A percentile compares a stretch with the other conserved stretches of the same genome.
These are phyloP conservation scores for Neopestalotiopsis rosae DNA, from an alignment of 2,329 filamentous ascomycete species.

Conservation along the genomic window DNA sequence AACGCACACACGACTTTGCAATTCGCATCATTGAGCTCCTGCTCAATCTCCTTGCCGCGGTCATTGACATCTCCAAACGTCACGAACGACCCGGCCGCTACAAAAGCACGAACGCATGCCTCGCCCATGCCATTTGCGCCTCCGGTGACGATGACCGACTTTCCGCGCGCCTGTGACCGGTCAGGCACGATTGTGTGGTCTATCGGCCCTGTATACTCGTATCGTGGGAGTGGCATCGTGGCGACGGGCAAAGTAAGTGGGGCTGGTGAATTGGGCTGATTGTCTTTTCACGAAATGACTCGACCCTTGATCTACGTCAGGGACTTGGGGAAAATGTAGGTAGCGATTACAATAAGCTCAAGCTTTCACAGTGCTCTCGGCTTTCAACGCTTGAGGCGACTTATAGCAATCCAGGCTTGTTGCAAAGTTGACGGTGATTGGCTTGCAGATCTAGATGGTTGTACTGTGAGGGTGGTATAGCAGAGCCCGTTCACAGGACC, in stretches of 20 bases:
- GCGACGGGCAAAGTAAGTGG: neutral
- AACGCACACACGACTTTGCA: conserved; percentile 33
- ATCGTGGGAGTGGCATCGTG: conserved; percentile 27
- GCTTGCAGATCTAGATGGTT: neutral
- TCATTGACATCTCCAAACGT: conserved; percentile 46
- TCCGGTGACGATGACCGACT: conserved; percentile 54
- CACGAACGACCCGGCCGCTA: conserved; percentile 43
- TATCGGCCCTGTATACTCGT: conserved; percentile 39
- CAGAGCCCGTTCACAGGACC: neutral
- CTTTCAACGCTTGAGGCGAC: neutral
- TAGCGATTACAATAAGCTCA: no score
- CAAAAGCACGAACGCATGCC: conserved; percentile 40
- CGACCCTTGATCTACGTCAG: neutral
- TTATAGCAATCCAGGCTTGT: neutral
- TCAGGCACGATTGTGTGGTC: conserved; percentile 42
- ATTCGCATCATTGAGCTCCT: conserved; percentile 35
- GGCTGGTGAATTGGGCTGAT: neutral
- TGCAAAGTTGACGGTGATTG: neutral
- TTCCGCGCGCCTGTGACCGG: conserved; percentile 42
- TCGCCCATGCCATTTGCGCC: conserved; percentile 50
- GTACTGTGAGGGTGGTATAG: neutral
- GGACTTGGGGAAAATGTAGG: neutral
- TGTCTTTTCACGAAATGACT: neutral
- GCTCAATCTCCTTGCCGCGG: conserved; percentile 37
- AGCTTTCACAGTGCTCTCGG: neutral